Base-by-base conservation (phyloP, 345 rosid genomes). In the Populus nigra region DNA sequence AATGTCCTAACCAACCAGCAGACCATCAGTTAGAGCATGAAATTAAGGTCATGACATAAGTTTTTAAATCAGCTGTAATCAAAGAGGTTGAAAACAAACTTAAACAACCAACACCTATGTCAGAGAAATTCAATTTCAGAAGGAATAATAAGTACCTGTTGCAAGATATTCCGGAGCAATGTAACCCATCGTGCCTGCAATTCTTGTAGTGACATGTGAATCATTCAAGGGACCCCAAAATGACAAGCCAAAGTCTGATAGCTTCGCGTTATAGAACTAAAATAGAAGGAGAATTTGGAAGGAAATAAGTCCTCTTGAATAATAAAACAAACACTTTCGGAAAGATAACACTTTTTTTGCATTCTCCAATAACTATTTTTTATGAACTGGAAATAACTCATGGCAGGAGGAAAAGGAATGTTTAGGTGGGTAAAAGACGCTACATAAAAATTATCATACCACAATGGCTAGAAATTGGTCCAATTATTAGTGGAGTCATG, bases 1-100 rank as follows among this genome's bases (percentile, higher is more conserved):
- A 27, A n/a, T 8, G 8, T 8, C 78, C 82, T 79, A 38, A 43
- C 31, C 69, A 68, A 8, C 39, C 43, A 70, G 18, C 59, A 53
- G 2, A 20, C 23, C 3, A 53, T 20, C 59, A 53, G 22, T 53
- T 53, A 53, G 59, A 20, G 59, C 9, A 53, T 18, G 59, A 53
- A 7, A 53, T 53, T 8, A 49, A 53, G 59, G n/a, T 53, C 47
- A 11, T 43, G 15, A 11, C 47, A 43, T 10, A 43, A 43, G 47
- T 43, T 43, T 43, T 11, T 43, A 11, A 2, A 43, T 43, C 47
- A 11, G 47, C 0, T 43, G 15, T 43, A 1, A 43, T 43, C 59
- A 53, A 53, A 53, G n/a, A 18, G 22, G n/a, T 53, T 53, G 9
- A 20, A 18, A 53, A 53, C n/a, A 18, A 53, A 22, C 11, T 53